These are phyloP conservation scores for Globisporangium apiculatum DNA, from an alignment of 352 stramenopile species.

Conservation along the genomic window DNA sequence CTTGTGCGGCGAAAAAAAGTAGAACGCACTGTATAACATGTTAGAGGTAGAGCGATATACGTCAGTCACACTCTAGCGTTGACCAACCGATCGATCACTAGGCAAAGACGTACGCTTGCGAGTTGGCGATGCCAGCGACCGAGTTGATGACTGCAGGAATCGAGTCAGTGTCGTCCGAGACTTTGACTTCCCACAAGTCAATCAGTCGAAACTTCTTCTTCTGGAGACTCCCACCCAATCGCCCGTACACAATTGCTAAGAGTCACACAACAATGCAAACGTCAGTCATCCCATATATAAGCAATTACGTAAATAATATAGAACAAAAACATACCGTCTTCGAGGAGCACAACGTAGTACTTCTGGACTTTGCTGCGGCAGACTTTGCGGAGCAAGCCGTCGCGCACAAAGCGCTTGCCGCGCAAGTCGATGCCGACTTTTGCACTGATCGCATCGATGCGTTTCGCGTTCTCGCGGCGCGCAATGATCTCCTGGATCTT, in stretches of 20 bases:
- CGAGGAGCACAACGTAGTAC: slow-evolving; percentile 82
- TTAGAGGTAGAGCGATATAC: too few relatives aligned
- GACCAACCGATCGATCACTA: neutral
- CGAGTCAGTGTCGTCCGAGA: slow-evolving; percentile 56
- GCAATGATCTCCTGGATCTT: slow-evolving; percentile 82
- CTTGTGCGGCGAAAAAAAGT: slow-evolving; percentile 82
- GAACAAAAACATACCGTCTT: slow-evolving; percentile 48
- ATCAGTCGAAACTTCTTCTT: slow-evolving; percentile 84
- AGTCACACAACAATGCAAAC: neutral
- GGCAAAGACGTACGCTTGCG: slow-evolving; percentile 41
- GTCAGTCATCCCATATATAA: neutral
- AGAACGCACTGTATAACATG: slow-evolving; percentile 47
- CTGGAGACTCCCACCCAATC: slow-evolving; percentile 40
- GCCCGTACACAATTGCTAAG: slow-evolving; percentile 66
- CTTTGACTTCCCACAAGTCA: slow-evolving; percentile 71
- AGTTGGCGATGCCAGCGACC: slow-evolving; percentile 31
- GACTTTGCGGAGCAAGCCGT: slow-evolving; percentile 81
- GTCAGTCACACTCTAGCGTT: too few relatives aligned
- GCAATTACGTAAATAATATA: neutral
- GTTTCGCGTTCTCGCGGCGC: slow-evolving; percentile 54
- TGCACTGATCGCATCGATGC: slow-evolving; percentile 47
- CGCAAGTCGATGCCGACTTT: slow-evolving; percentile 66
- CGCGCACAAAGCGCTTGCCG: slow-evolving; percentile 58
- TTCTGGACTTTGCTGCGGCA: slow-evolving; percentile 76
- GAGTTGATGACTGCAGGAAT: slow-evolving; percentile 69